Conservation (phyloP, 257 asterid species). For the Solanum raphanifolium region DNA sequence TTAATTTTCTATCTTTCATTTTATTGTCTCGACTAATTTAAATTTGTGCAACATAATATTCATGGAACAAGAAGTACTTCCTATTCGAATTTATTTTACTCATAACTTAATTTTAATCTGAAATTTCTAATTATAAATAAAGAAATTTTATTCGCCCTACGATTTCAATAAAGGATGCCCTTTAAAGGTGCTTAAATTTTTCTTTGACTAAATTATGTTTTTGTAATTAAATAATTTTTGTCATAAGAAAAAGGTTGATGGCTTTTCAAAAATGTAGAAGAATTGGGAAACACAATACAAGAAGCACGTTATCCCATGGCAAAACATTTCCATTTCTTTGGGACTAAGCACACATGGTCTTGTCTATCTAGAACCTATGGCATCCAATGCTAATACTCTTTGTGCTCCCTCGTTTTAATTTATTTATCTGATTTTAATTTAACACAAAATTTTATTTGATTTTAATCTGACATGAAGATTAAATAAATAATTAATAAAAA, state of each 20-base stretch:
- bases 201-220: neutral
- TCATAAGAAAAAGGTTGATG: neutral
- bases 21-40: neutral
- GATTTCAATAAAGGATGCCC: neutral
- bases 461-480: too few relatives aligned
- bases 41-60: too few relatives aligned
- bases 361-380: constrained; percentile 31
- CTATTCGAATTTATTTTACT: neutral
- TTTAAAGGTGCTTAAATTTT: neutral
- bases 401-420: neutral
- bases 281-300: constrained; percentile 10
- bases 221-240: neutral
- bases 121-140: neutral
- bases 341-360: constrained; percentile 48
- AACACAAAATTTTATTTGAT: accelerated
- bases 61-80: neutral
- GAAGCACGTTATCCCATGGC: constrained; percentile 43
- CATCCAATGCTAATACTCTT: constrained; percentile 41
- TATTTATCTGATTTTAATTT: neutral
- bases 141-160: neutral
- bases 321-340: constrained; percentile 44
- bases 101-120: accelerated
- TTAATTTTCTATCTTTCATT: neutral
- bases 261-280: neutral
- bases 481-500: too few relatives aligned